Evolutionary conservation across 2,329 filamentous ascomycete genomes (phyloP), one percentile per base, ranked within the genome.

Genomic region (Alternaria sp.): DNA sequence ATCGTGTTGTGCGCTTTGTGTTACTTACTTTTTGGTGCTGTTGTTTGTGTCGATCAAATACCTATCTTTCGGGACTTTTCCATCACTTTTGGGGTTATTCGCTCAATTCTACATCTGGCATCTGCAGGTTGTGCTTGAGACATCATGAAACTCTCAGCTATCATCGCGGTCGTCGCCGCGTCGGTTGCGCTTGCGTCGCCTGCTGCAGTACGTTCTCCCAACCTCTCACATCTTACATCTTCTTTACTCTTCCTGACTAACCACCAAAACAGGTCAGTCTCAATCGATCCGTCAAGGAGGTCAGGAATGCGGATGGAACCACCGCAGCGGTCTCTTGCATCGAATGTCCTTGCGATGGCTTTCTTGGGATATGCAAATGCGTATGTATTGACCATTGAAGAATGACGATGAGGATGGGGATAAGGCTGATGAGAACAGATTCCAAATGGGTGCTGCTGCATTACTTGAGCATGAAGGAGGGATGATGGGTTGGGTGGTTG

Each of bases 371-470:
- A 33, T 77, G 75, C 64, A 70, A 43, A 63, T 77, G 75, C 55
- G 75, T 76, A 54, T 65, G 71, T 74, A 37, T 20, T 25, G 20
- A 4, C 41, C 15, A 12, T 28, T 14, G 10, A 7, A 21, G 53
- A 8, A 7, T 8, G 33, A 3, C 12, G 6, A 33, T 33, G 23
- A 37, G 5, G 4, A 14, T 21, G 9, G 8, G 10, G 9, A 10
- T 23, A 18, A 28, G 21, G 43, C 41, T 60, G 41, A 59, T 44
- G 3, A n/a, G 0, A 3, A 2, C 11, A 76, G 75, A 63, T 77
- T 12, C 70, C 72, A 0, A 73, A 76, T 26, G 74, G 75, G 11
- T 77, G 75, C 64, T 77, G 75, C 62, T 76, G 74, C 67, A 60
- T 54, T 47, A n/a, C 28, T 28, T 30, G 12, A 66, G 14, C 6